Percentiles rank a stretch among this genome's conserved stretches.
These are phyloP conservation scores for Populus simonii DNA, from an alignment of 345 rosid species.

Conservation along the genomic window DNA sequence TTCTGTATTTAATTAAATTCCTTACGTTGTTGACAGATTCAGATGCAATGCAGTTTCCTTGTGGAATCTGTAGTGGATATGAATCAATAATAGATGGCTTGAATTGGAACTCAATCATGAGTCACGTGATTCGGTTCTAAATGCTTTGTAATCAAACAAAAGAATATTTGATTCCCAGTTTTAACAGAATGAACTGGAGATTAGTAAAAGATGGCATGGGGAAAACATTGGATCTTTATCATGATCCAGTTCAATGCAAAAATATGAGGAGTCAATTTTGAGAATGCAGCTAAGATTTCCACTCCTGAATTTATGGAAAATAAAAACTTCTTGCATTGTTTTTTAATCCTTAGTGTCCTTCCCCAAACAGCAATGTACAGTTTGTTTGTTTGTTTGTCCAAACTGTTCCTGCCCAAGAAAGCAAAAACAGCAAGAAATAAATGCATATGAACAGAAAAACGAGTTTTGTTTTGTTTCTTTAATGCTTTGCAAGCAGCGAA, in stretches of 20 bases:
- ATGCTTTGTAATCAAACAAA: not conserved
- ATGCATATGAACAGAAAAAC: not conserved
- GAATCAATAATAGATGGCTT: not conserved
- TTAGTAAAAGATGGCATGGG: too few relatives aligned
- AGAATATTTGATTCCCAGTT: not conserved
- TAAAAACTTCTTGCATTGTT: not conserved
- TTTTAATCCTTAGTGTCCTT: not conserved
- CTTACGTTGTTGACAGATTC: not conserved
- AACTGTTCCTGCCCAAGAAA: not conserved
- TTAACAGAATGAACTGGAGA: too few relatives aligned
- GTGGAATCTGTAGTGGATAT: not conserved
- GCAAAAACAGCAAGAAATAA: not conserved
- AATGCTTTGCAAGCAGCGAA: not conserved
- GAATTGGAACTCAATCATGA: not conserved
- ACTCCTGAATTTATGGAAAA: not conserved
- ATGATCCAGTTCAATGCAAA: too few relatives aligned
- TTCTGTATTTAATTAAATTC: not conserved
- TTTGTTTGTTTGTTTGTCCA: not conserved
- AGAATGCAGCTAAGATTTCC: not conserved
- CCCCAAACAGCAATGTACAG: not conserved
- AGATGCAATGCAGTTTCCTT: not conserved
- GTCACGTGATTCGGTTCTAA: not conserved
- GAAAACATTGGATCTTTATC: too few relatives aligned
- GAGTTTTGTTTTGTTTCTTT: not conserved
- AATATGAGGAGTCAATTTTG: not conserved